Evolutionary conservation across 495 filamentous ascomycete species (phyloP).

Genomic region (Thermochaetoides thermophila): DNA sequence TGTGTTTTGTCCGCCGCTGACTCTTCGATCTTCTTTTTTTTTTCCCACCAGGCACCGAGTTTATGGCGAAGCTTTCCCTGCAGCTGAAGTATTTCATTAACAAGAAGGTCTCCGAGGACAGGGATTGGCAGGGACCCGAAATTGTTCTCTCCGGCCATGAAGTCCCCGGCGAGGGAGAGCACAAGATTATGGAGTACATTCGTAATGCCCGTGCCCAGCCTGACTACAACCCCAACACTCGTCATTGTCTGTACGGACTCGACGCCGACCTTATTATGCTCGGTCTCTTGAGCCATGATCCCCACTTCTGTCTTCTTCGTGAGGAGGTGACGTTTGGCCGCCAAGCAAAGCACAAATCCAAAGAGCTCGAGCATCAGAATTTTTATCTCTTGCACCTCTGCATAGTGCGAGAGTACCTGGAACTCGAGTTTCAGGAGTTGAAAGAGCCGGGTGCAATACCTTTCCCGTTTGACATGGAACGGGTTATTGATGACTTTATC

Average conservation of each 20-base stretch:
- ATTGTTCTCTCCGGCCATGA: constrained; percentile 96
- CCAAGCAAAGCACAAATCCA: constrained; percentile 68
- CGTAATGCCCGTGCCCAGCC: constrained; percentile 89
- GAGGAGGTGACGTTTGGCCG: constrained; percentile 97
- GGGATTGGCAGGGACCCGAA: constrained; percentile 91
- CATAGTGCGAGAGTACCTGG: constrained; percentile 92
- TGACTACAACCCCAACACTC: constrained; percentile 84
- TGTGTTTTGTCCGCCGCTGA: not conserved
- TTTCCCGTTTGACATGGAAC: constrained; percentile 86
- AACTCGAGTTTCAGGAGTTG: constrained; percentile 91
- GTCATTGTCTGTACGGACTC: constrained; percentile 93
- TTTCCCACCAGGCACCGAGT: constrained; percentile 54
- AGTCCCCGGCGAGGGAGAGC: constrained; percentile 97
- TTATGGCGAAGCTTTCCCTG: constrained; percentile 88
- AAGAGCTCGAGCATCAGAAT: constrained; percentile 96
- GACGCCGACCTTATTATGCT: constrained; percentile 99
- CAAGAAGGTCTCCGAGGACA: constrained; percentile 96
- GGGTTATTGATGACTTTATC: constrained; percentile 97
- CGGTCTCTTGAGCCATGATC: constrained; percentile 90
- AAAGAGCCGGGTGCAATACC: constrained; percentile 58
- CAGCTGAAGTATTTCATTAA: constrained; percentile 97
- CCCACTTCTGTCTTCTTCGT: constrained; percentile 91
- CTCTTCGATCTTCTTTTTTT: too few species aligned
- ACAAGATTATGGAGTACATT: constrained; percentile 99
- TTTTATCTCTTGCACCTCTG: constrained; percentile 97